Evolutionary conservation across 2,329 filamentous ascomycete genomes (phyloP).

Genomic region (Ophiosphaerella korrae): DNA sequence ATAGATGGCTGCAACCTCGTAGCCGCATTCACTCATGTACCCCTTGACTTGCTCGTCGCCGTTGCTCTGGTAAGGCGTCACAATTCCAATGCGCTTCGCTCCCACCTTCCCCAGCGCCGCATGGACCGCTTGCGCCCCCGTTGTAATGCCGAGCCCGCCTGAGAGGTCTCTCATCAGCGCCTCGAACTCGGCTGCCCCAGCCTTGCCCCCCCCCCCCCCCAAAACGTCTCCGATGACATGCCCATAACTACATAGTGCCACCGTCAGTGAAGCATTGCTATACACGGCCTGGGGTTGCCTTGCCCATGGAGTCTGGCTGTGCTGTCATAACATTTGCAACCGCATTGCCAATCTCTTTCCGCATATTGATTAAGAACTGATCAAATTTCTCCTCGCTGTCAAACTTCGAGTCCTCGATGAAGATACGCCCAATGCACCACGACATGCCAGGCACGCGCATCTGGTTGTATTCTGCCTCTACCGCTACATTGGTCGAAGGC

Average conservation of each 20-base stretch:
- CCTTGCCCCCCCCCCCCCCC: conserved; percentile 39
- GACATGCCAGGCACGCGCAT: conserved; percentile 40
- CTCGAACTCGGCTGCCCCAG: conserved; percentile 37
- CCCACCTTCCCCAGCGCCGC: conserved; percentile 34
- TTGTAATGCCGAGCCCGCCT: conserved; percentile 34
- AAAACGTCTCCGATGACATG: conserved; percentile 43
- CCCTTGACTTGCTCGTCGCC: conserved; percentile 40
- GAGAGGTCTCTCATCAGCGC: conserved; percentile 37
- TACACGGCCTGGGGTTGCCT: not conserved
- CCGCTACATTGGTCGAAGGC: conserved; percentile 42
- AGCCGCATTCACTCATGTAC: conserved; percentile 40
- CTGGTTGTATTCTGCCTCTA: conserved; percentile 43
- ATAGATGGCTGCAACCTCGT: conserved; percentile 31
- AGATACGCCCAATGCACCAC: conserved; percentile 41
- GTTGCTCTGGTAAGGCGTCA: conserved; percentile 40
- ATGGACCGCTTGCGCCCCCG: conserved; percentile 37
- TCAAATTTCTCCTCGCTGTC: conserved; percentile 35
- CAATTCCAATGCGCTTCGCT: conserved; percentile 37
- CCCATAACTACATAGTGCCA: conserved; percentile 28
- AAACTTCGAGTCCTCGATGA: conserved; percentile 36
- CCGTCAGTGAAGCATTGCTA: too few species aligned
- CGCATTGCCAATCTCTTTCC: conserved; percentile 33
- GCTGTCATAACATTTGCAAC: conserved; percentile 34
- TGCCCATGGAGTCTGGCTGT: conserved; percentile 34
- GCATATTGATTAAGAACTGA: conserved; percentile 35